Percentiles rank a stretch among this genome's conserved stretches.
These are phyloP conservation scores for Lotus japonicus DNA, from an alignment of 306 rosid species.

Conservation along the genomic window DNA sequence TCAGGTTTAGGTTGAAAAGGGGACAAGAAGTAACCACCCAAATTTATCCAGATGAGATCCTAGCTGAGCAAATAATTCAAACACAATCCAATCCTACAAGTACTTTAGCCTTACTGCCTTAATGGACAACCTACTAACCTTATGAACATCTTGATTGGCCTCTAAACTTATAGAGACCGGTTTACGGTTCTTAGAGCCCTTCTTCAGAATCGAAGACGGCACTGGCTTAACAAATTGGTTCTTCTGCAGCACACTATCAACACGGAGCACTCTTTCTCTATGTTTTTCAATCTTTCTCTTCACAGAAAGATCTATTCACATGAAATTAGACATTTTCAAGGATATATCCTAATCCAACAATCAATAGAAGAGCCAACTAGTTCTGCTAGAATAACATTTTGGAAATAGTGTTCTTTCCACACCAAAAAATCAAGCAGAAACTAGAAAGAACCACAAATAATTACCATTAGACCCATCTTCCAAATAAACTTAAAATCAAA, in stretches of 20 bases:
- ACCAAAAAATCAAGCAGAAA: not conserved
- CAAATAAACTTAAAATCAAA: too few relatives aligned
- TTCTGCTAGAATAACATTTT: not conserved
- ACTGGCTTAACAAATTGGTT: slow-evolving; percentile 73
- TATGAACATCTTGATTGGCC: slow-evolving; percentile 25
- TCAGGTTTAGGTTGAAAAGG: not conserved
- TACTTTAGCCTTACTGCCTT: not conserved
- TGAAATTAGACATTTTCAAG: too few relatives aligned
- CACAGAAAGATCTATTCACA: slow-evolving; percentile 60
- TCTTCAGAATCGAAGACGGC: slow-evolving; percentile 66
- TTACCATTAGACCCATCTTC: too few relatives aligned
- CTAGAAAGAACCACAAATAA: not conserved
- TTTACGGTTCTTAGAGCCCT: slow-evolving; percentile 40
- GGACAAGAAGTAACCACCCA: not conserved
- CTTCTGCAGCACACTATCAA: slow-evolving; percentile 63
- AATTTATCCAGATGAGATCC: too few relatives aligned
- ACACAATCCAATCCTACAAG: too few relatives aligned
- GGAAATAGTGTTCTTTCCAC: too few relatives aligned
- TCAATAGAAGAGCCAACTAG: not conserved
- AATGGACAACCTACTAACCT: slow-evolving; percentile 38
- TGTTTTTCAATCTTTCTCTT: slow-evolving; percentile 86
- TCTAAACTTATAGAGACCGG: slow-evolving; percentile 17
- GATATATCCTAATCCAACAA: not conserved
- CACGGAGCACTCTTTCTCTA: slow-evolving; percentile 62
- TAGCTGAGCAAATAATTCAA: too few relatives aligned